Conservation (phyloP, 345 rosid genomes). For the Aquilaria yunnanensis region DNA sequence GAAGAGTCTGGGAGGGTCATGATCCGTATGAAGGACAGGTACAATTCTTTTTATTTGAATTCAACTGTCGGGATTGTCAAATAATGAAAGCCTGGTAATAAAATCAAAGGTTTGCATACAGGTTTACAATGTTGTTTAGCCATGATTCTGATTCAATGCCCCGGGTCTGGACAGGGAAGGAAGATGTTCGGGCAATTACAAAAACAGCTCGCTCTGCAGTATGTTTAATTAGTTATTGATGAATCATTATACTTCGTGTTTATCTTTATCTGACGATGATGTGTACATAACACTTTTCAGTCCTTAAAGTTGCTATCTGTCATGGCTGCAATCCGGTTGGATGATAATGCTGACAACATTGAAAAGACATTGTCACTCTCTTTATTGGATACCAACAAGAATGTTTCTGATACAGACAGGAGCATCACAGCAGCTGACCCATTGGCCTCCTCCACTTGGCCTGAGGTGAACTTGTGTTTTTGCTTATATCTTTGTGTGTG, state of each 20-base stretch:
- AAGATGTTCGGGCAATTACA: constrained; percentile 92
- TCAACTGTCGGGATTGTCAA: constrained; percentile 12
- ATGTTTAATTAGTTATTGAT: constrained; percentile 19
- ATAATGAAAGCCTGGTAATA: constrained; percentile 11
- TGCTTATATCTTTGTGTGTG: constrained; percentile 4
- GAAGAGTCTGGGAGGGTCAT: constrained; percentile 90
- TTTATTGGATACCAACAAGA: constrained; percentile 44
- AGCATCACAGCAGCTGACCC: constrained; percentile 59
- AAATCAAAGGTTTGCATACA: constrained; percentile 22
- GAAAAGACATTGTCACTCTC: constrained; percentile 55
- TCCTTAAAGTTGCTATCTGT: constrained; percentile 87
- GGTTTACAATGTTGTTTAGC: constrained; percentile 85
- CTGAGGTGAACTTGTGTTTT: constrained; percentile 50
- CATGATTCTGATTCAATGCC: constrained; percentile 98
- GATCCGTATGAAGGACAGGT: constrained; percentile 96
- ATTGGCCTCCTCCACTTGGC: constrained; percentile 94
- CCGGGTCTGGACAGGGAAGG: constrained; percentile 97
- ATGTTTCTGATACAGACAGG: constrained; percentile 35
- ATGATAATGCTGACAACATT: constrained; percentile 62
- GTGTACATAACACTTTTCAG: constrained; percentile 28
- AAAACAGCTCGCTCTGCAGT: constrained; percentile 87
- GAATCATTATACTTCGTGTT: background rate
- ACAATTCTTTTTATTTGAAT: constrained; percentile 12
- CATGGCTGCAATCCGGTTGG: constrained; percentile 79
- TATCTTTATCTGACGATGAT: constrained; percentile 13